Percentiles rank a stretch among this genome's conserved stretches.
Evolutionary conservation across 108 stramenopile genomes (phyloP).

Genomic region (Cyclotella choctawhatcheeana): DNA sequence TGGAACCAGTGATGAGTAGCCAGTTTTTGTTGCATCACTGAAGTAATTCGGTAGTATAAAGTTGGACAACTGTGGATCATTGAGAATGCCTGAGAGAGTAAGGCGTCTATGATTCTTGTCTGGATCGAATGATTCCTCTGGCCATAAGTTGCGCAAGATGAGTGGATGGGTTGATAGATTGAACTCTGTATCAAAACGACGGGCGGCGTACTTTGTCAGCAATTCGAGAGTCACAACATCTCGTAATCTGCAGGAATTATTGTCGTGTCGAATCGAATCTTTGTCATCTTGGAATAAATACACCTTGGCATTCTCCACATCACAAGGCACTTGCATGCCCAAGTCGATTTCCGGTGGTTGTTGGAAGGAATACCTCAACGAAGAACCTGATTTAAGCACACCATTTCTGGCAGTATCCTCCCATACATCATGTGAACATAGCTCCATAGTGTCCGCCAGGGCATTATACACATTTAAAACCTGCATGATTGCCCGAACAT

Average conservation of each 20-base stretch:
- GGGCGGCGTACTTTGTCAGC: constrained; percentile 23
- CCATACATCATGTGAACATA: constrained; percentile 2
- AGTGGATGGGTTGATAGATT: constrained; percentile 37
- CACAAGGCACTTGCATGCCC: constrained; percentile 31
- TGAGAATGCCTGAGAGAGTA: constrained; percentile 57
- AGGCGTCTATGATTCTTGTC: constrained; percentile 39
- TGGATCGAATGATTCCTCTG: constrained; percentile 26
- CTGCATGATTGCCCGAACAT: background rate
- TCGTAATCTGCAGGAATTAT: constrained; percentile 19
- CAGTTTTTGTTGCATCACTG: constrained; percentile 52
- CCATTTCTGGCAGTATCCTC: constrained; percentile 17
- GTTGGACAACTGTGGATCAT: constrained; percentile 57
- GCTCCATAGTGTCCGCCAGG: background rate
- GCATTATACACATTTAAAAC: background rate
- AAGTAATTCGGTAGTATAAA: constrained; percentile 59
- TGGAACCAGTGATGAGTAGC: constrained; percentile 58
- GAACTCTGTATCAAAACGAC: constrained; percentile 26
- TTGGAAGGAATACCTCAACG: background rate
- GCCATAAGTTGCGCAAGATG: constrained; percentile 39
- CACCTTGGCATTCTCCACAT: background rate
- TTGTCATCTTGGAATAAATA: constrained; percentile 10
- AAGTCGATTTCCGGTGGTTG: constrained; percentile 38
- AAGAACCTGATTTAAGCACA: background rate
- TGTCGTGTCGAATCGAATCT: too few species aligned
- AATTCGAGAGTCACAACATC: constrained; percentile 36